These are phyloP conservation scores for Fraxinus greggii DNA, from an alignment of 305 asterid species.

Conservation along the genomic window DNA sequence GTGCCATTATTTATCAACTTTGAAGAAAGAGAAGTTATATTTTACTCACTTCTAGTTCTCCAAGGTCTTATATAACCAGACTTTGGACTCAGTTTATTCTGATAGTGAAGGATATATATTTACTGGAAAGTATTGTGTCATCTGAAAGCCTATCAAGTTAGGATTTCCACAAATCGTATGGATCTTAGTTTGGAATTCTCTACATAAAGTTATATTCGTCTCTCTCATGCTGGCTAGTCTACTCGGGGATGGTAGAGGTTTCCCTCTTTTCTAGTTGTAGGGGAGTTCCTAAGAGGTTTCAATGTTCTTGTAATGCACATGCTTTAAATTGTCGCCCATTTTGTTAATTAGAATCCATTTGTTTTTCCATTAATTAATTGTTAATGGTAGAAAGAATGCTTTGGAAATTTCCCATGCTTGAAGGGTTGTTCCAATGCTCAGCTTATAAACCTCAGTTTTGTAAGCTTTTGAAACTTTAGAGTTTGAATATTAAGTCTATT, in stretches of 20 bases:
- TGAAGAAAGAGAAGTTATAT: background rate
- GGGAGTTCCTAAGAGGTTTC: background rate
- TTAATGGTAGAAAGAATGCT: background rate
- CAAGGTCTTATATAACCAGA: background rate
- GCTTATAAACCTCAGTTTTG: background rate
- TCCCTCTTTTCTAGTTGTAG: background rate
- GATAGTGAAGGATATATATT: background rate
- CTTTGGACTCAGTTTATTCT: background rate
- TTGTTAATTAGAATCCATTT: background rate
- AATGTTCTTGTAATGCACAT: background rate
- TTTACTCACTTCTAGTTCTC: background rate
- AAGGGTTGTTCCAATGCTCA: background rate
- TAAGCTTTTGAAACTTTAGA: background rate
- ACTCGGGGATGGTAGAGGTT: background rate
- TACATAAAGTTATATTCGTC: background rate
- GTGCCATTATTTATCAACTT: background rate
- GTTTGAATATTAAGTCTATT: background rate
- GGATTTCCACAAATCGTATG: background rate
- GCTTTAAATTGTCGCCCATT: conserved; percentile 5
- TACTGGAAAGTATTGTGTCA: background rate
- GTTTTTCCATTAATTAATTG: background rate
- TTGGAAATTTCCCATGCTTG: background rate
- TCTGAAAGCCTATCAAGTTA: background rate
- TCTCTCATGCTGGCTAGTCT: background rate
- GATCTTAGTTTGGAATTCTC: background rate